These are phyloP conservation scores for Diaporthe sp. DNA, from an alignment of 2,329 filamentous ascomycete species.

Conservation along the genomic window DNA sequence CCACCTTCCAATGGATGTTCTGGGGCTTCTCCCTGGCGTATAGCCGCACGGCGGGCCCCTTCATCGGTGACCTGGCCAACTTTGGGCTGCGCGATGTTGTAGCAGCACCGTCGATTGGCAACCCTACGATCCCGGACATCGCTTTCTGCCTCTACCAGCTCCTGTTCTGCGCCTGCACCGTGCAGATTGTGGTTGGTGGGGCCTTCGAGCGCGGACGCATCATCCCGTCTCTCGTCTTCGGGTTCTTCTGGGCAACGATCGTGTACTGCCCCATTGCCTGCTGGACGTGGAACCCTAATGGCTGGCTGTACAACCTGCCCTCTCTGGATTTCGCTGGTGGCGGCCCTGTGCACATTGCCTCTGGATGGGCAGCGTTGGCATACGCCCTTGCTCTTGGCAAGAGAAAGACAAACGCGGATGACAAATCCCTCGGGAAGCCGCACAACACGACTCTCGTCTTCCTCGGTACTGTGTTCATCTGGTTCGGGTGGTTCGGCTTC, in stretches of 20 bases:
- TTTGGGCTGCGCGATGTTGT: constrained; percentile 73
- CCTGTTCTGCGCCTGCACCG: constrained; percentile 72
- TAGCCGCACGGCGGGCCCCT: constrained; percentile 70
- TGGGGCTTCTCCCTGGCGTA: constrained; percentile 77
- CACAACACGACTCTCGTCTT: constrained; percentile 76
- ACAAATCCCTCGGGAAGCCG: constrained; percentile 66
- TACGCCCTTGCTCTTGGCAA: constrained; percentile 76
- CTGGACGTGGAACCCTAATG: constrained; percentile 78
- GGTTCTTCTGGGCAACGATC: constrained; percentile 74
- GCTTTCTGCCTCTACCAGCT: constrained; percentile 77
- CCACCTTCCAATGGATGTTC: constrained; percentile 72
- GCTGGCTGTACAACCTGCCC: constrained; percentile 74
- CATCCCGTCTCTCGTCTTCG: constrained; percentile 58
- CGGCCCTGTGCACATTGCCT: constrained; percentile 75
- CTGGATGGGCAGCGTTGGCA: constrained; percentile 73
- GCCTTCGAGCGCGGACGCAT: constrained; percentile 73
- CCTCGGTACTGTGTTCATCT: constrained; percentile 75
- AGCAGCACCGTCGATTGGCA: constrained; percentile 72
- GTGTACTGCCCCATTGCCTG: constrained; percentile 75
- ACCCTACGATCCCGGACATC: constrained; percentile 71
- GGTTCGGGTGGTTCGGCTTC: constrained; percentile 73
- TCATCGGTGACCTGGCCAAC: constrained; percentile 74
- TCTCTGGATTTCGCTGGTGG: constrained; percentile 73
- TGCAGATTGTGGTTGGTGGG: constrained; percentile 76
- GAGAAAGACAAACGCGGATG: constrained; percentile 62